phyloP scores from a whole-genome alignment of 495 filamentous ascomycete genomes.

The Lepidopterella palustris region DNA sequence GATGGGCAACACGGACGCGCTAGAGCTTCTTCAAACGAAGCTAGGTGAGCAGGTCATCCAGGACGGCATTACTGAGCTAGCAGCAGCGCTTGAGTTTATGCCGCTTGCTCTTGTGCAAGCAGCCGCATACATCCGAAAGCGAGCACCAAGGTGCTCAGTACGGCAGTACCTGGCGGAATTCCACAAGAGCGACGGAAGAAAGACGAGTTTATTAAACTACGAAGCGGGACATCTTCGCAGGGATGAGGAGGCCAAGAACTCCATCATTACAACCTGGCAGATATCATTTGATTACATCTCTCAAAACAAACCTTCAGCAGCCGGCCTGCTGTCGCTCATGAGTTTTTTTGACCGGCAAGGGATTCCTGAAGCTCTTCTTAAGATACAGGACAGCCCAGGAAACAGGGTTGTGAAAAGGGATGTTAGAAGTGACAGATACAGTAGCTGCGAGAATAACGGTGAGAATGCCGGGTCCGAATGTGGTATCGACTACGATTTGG shows the following conservation, averaged over 20 bases:
- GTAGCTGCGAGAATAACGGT: background rate
- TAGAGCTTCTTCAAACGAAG: conserved; percentile 10
- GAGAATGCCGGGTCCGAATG: background rate
- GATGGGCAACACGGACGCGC: conserved; percentile 14
- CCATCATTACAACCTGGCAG: conserved; percentile 3
- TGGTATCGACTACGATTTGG: background rate
- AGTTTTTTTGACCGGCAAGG: conserved; percentile 12
- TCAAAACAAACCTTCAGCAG: conserved; percentile 1
- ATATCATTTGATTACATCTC: conserved; percentile 9
- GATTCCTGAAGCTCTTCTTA: conserved; percentile 3
- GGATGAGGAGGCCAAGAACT: background rate
- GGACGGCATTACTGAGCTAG: conserved; percentile 9
- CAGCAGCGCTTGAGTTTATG: conserved; percentile 13
- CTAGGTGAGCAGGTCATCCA: background rate
- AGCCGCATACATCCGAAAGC: conserved; percentile 12
- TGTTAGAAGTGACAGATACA: background rate
- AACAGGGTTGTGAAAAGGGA: no score
- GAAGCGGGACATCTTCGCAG: conserved; percentile 2
- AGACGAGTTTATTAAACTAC: background rate
- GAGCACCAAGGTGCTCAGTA: conserved; percentile 1
- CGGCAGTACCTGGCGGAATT: conserved; percentile 37
- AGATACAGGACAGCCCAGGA: background rate
- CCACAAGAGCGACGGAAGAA: conserved; percentile 10
- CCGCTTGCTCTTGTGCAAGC: conserved; percentile 21
- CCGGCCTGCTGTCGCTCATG: conserved; percentile 3